These are phyloP conservation scores for Alternaria dauci DNA, from an alignment of 2,329 filamentous ascomycete species.

Conservation along the genomic window DNA sequence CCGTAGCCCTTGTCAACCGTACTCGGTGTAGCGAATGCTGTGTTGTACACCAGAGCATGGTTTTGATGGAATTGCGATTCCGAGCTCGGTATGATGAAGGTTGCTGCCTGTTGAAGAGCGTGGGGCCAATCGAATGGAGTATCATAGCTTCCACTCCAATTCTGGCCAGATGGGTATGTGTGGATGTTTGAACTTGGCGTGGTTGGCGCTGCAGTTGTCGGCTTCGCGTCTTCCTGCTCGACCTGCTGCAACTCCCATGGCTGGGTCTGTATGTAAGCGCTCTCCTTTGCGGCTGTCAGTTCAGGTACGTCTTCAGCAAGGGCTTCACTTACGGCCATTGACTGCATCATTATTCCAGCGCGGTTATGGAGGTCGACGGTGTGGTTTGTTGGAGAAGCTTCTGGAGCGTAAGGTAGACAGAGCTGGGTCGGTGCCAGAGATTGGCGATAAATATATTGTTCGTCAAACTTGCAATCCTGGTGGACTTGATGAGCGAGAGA, in stretches of 20 bases:
- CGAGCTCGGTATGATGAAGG: slow-evolving; percentile 13
- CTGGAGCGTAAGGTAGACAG: slow-evolving; percentile 4
- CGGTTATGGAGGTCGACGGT: neutral
- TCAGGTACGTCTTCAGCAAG: neutral
- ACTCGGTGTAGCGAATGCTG: slow-evolving; percentile 7
- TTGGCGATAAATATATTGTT: slow-evolving; percentile 8
- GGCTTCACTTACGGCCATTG: slow-evolving; percentile 23
- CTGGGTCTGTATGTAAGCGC: slow-evolving; percentile 13
- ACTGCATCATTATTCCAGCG: slow-evolving; percentile 23
- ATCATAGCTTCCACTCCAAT: slow-evolving; percentile 7
- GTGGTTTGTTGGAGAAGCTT: slow-evolving; percentile 2
- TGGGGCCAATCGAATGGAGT: slow-evolving; percentile 10
- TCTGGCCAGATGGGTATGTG: neutral
- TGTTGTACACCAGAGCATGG: slow-evolving; percentile 17
- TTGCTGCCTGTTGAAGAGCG: slow-evolving; percentile 10
- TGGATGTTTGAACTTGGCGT: neutral
- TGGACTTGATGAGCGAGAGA: slow-evolving; percentile 21
- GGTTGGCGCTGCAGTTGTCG: neutral
- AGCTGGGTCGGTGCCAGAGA: slow-evolving; percentile 9
- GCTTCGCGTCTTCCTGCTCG: slow-evolving; percentile 7
- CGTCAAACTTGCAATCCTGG: slow-evolving; percentile 6
- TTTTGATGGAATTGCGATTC: slow-evolving; percentile 16
- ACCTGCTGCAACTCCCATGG: slow-evolving; percentile 19
- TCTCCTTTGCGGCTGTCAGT: slow-evolving; percentile 19
- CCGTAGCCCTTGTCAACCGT: slow-evolving; percentile 11